Evolutionary conservation across 2,329 filamentous ascomycete species (phyloP).

Genomic region (Akanthomyces muscarius): DNA sequence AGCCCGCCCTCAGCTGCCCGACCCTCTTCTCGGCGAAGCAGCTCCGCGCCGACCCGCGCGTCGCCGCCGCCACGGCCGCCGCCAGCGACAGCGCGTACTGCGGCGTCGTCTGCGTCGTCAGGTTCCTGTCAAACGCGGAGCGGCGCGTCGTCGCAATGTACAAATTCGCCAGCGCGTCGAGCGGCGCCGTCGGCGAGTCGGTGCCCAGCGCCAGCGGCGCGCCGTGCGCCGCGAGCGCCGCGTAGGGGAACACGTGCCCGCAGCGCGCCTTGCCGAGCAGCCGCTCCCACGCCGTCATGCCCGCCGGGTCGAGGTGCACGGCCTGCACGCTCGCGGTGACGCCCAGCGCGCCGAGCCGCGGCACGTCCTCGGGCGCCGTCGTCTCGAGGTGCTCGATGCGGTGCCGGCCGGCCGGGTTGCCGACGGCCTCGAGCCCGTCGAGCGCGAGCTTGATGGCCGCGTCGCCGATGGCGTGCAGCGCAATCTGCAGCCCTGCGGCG

Average conservation of each 20-base stretch:
- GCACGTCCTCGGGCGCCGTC: slow-evolving; percentile 50
- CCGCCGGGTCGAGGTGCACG: slow-evolving; percentile 57
- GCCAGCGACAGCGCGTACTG: slow-evolving; percentile 47
- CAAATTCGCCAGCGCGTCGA: slow-evolving; percentile 50
- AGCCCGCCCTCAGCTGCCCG: slow-evolving; percentile 46
- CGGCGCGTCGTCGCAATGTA: slow-evolving; percentile 55
- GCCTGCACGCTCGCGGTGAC: slow-evolving; percentile 59
- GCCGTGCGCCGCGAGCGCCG: slow-evolving; percentile 53
- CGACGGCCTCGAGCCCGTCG: slow-evolving; percentile 45
- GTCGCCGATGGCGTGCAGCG: slow-evolving; percentile 24
- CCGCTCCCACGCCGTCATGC: slow-evolving; percentile 56
- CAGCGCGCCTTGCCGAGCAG: slow-evolving; percentile 53
- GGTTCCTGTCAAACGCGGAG: slow-evolving; percentile 42
- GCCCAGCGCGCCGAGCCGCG: slow-evolving; percentile 51
- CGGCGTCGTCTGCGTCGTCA: slow-evolving; percentile 38
- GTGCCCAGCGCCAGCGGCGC: slow-evolving; percentile 54
- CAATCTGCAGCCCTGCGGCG: slow-evolving; percentile 48
- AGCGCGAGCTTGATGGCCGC: slow-evolving; percentile 52
- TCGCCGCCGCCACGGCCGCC: slow-evolving; percentile 47
- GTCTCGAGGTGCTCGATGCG: slow-evolving; percentile 63
- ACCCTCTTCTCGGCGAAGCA: slow-evolving; percentile 47
- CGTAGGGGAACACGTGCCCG: slow-evolving; percentile 59
- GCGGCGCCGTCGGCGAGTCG: slow-evolving; percentile 57
- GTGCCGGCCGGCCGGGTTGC: slow-evolving; percentile 45
- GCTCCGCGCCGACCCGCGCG: slow-evolving; percentile 48